Percentiles rank a stretch among this genome's conserved stretches.
These are phyloP conservation scores for Lepidium aucheri DNA, from an alignment of 345 rosid genomes.

Conservation along the genomic window DNA sequence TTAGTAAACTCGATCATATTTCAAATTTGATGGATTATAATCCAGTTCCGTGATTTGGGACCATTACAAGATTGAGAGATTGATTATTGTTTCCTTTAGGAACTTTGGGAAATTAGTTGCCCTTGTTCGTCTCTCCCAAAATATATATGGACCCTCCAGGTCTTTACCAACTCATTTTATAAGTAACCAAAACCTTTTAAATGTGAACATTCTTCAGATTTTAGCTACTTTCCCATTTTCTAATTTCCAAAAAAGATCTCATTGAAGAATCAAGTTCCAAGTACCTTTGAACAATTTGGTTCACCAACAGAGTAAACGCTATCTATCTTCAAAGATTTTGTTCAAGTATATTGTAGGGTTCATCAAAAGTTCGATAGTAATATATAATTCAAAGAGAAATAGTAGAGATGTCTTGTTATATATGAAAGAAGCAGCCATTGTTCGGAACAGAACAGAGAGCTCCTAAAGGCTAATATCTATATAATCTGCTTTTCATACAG, in stretches of 20 bases:
- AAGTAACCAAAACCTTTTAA: not conserved
- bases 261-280: not conserved
- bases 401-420: conserved; percentile 23
- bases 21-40: not conserved
- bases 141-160: conserved; percentile 11
- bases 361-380: not conserved
- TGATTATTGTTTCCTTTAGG: not conserved
- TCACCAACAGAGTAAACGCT: not conserved
- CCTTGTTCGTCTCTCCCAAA: not conserved
- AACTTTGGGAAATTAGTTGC: not conserved
- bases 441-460: conserved; percentile 23
- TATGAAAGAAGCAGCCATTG: conserved; percentile 22
- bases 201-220: not conserved
- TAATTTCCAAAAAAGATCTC: not conserved
- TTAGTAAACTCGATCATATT: too few species aligned
- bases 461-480: conserved; percentile 25
- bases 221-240: not conserved
- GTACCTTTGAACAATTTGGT: not conserved
- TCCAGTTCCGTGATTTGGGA: not conserved
- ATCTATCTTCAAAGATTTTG: not conserved
- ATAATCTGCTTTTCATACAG: conserved; percentile 21
- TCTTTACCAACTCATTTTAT: conserved; percentile 7
- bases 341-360: not conserved
- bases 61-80: not conserved
- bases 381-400: not conserved